Conservation (phyloP, 352 stramenopile genomes). For the Globisporangium spiculum region DNA sequence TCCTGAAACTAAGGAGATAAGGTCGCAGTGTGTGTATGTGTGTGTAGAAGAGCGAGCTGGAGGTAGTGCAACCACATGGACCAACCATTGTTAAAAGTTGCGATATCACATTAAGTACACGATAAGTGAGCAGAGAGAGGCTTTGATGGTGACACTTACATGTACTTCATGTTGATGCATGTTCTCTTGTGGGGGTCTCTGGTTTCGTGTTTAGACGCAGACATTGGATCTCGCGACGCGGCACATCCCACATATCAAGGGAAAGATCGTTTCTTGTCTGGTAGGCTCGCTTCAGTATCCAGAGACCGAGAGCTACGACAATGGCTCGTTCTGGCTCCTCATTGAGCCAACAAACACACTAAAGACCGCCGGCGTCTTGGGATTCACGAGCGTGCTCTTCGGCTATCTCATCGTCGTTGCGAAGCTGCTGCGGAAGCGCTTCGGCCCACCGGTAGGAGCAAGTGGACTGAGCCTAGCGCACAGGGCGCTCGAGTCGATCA, state of each 20-base stretch:
- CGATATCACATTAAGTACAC: no score
- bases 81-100: no score
- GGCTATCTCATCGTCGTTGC: conserved; percentile 23
- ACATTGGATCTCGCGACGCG: no score
- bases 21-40: neutral
- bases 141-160: no score
- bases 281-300: no score
- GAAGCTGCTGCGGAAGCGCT: neutral
- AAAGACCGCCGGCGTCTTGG: conserved; percentile 16
- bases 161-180: no score
- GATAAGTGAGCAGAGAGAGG: no score
- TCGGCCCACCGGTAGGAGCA: neutral
- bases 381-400: conserved; percentile 15
- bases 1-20: neutral
- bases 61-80: no score
- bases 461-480: neutral
- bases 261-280: no score
- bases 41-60: neutral
- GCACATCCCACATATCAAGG: no score
- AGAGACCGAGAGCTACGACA: conserved; percentile 24
- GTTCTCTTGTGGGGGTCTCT: no score
- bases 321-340: conserved; percentile 35
- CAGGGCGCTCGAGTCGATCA: neutral
- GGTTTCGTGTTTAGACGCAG: no score
- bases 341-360: conserved; percentile 22